Evolutionary conservation across 768 basidiomycete genomes (phyloP).

Genomic region (Panaeolus papilionaceus): DNA sequence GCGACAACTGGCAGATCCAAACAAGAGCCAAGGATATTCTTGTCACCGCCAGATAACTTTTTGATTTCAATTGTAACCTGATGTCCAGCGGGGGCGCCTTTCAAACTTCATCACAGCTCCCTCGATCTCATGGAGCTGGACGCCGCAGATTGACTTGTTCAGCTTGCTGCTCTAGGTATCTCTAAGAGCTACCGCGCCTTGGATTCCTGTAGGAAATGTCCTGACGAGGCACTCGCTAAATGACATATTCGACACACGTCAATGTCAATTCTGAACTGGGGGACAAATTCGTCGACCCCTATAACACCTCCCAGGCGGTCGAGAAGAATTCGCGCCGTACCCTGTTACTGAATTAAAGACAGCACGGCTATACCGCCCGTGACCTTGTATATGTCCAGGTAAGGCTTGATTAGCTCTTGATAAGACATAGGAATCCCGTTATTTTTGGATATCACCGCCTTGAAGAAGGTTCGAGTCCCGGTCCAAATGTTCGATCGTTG

Average conservation of each 20-base stretch:
- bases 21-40: not conserved
- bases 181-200: not conserved
- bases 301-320: constrained; percentile 4
- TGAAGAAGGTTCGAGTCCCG: not conserved
- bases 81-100: not conserved
- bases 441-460: not conserved
- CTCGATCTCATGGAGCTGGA: not conserved
- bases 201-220: not conserved
- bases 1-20: constrained; percentile 10
- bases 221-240: not conserved
- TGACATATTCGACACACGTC: not conserved
- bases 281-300: not conserved
- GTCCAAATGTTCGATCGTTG: not conserved
- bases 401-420: not conserved
- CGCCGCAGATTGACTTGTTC: not conserved
- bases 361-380: not conserved
- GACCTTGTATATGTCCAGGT: not conserved
- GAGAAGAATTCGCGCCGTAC: not conserved
- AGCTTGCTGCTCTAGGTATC: not conserved
- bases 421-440: not conserved
- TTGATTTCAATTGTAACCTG: constrained; percentile 1
- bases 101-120: not conserved
- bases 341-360: not conserved
- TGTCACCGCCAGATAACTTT: constrained; percentile 4
- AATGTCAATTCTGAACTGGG: constrained; percentile 1